Evolutionary conservation across 768 basidiomycete genomes (phyloP).

Genomic region (Leccinellum albellum): DNA sequence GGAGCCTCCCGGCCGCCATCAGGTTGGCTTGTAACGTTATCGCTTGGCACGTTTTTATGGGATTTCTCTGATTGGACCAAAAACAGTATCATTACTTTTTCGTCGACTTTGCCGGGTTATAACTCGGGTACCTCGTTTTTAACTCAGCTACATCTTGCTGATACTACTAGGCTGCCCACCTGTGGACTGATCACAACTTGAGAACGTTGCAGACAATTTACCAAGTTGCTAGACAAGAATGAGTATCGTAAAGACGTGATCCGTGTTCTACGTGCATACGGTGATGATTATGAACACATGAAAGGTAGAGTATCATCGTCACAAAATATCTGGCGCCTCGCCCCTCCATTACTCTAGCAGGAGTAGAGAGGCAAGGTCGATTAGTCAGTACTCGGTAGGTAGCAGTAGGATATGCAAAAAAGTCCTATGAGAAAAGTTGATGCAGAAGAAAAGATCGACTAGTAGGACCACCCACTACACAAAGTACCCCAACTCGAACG

Average conservation of each 20-base stretch:
- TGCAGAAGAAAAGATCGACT: neutral
- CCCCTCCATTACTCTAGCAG: neutral
- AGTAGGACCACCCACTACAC: conserved; percentile 8
- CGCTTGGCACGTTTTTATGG: no score
- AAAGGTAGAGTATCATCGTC: neutral
- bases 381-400: conserved; percentile 11
- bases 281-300: conserved; percentile 18
- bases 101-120: no score
- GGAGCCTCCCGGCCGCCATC: no score
- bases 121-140: no score
- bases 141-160: no score
- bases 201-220: neutral
- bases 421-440: neutral
- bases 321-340: conserved; percentile 8
- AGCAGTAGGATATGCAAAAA: conserved; percentile 1
- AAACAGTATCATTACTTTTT: no score
- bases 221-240: neutral
- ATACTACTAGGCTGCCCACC: no score
- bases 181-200: neutral
- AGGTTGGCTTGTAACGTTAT: no score
- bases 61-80: no score
- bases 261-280: conserved; percentile 4
- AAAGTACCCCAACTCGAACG: neutral
- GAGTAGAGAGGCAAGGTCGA: neutral
- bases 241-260: neutral